Percentiles rank a stretch among this genome's conserved stretches.
Evolutionary conservation across 139 green algal species (phyloP).

Genomic region (Chlorella sp.): DNA sequence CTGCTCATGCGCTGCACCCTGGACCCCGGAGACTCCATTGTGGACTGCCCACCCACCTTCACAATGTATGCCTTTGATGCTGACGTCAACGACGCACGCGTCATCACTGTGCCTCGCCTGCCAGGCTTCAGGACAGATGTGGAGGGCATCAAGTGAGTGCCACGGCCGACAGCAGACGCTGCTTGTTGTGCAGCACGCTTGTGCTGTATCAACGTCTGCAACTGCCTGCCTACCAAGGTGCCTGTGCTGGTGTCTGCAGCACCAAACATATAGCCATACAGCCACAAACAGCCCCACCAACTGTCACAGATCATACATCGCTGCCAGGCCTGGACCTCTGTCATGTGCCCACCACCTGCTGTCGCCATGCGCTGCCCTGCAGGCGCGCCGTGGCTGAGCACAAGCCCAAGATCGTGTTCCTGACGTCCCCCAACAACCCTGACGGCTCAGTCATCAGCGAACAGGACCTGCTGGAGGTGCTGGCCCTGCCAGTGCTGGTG

Average conservation of each 20-base stretch:
- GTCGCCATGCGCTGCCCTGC: too few species aligned
- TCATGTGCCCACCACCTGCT: too few species aligned
- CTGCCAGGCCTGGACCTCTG: too few species aligned
- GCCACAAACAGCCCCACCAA: too few species aligned
- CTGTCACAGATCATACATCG: too few species aligned
- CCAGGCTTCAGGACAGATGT: constrained; percentile 87
- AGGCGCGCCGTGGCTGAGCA: constrained; percentile 79
- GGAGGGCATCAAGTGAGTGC: constrained; percentile 64
- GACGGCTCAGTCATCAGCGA: constrained; percentile 86
- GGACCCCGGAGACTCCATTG: constrained; percentile 87
- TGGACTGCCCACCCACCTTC: constrained; percentile 41
- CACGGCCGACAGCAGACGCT: too few species aligned
- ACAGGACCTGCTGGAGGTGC: constrained; percentile 57
- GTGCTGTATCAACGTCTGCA: too few species aligned
- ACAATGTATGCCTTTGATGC: constrained; percentile 91
- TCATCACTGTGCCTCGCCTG: constrained; percentile 79
- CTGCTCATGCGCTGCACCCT: constrained; percentile 90
- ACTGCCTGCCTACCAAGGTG: too few species aligned
- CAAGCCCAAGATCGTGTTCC: constrained; percentile 92
- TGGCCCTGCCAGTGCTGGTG: constrained; percentile 87
- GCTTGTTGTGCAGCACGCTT: too few species aligned
- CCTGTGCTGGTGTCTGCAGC: too few species aligned
- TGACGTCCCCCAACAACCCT: constrained; percentile 99
- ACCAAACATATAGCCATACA: too few species aligned
- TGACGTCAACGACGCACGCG: constrained; percentile 81